A percentile compares a stretch with the other conserved stretches of the same genome.
These are phyloP conservation scores for Clavispora vitiphila DNA, from an alignment of 805 yeast species.

Conservation along the genomic window DNA sequence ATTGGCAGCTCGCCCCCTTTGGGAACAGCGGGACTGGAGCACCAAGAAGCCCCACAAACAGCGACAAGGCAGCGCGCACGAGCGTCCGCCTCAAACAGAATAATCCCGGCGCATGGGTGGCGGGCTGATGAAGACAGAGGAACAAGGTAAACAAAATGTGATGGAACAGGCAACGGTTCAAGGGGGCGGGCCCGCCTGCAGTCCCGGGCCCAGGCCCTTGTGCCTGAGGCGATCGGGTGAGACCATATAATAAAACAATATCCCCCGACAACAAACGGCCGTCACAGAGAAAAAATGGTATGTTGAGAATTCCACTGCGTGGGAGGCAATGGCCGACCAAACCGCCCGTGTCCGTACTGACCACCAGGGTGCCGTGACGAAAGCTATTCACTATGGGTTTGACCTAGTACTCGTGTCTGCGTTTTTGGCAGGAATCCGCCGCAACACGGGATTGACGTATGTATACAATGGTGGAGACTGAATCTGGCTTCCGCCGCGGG, in stretches of 20 bases:
- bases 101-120: neutral
- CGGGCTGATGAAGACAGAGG: neutral
- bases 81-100: too few species aligned
- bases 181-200: slow-evolving; percentile 1
- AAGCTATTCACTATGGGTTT: slow-evolving; percentile 49
- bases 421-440: slow-evolving; percentile 44
- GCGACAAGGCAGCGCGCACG: neutral
- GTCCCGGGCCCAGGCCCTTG: neutral
- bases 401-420: slow-evolving; percentile 64
- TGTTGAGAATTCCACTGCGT: neutral
- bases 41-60: too few species aligned
- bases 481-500: too few species aligned
- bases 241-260: neutral
- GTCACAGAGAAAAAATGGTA: neutral
- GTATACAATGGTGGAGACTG: slow-evolving; percentile 7
- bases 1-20: too few species aligned
- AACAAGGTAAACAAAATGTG: neutral
- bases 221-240: neutral
- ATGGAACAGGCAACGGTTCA: neutral
- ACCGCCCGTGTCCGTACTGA: slow-evolving; percentile 3
- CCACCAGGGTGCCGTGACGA: slow-evolving; percentile 22
- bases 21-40: too few species aligned
- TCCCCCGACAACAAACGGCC: neutral
- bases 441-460: slow-evolving; percentile 59
- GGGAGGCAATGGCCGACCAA: neutral